phyloP scores from a whole-genome alignment of 2,329 filamentous ascomycete species.

The Verticillium albo-atrum region DNA sequence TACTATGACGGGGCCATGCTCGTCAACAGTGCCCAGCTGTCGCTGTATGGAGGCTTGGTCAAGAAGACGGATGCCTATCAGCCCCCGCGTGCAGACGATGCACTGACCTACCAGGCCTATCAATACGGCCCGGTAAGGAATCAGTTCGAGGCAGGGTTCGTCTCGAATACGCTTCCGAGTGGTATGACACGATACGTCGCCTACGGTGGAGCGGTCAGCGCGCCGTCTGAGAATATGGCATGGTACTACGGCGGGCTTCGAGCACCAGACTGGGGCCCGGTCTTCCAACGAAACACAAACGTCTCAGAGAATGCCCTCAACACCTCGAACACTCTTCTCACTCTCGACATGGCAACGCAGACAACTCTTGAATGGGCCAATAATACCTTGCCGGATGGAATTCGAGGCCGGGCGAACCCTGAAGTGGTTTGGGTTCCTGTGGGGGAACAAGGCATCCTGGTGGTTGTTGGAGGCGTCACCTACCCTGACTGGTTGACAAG shows the following conservation, averaged over 20 bases:
- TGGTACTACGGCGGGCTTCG: slow-evolving; percentile 67
- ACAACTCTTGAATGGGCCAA: slow-evolving; percentile 53
- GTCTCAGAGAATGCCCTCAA: slow-evolving; percentile 32
- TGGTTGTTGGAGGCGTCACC: slow-evolving; percentile 72
- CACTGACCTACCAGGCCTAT: slow-evolving; percentile 48
- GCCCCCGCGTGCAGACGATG: slow-evolving; percentile 33
- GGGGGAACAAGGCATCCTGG: slow-evolving; percentile 67
- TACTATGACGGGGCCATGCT: slow-evolving; percentile 62
- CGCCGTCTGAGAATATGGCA: slow-evolving; percentile 65
- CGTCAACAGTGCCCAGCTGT: slow-evolving; percentile 59
- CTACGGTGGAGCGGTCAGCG: slow-evolving; percentile 58
- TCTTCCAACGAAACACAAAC: slow-evolving; percentile 33
- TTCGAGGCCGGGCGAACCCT: slow-evolving; percentile 55
- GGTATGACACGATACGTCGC: slow-evolving; percentile 57
- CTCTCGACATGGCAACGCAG: slow-evolving; percentile 53
- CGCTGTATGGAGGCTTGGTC: slow-evolving; percentile 58
- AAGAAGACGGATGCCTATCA: slow-evolving; percentile 26
- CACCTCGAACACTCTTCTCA: slow-evolving; percentile 53
- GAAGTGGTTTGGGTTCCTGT: slow-evolving; percentile 75
- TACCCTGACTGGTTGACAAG: slow-evolving; percentile 45
- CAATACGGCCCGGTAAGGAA: slow-evolving; percentile 35
- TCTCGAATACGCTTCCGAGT: slow-evolving; percentile 31
- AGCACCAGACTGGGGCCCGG: slow-evolving; percentile 42
- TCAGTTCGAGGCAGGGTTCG: slow-evolving; percentile 38
- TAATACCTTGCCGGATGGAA: slow-evolving; percentile 39